phyloP scores from a whole-genome alignment of 768 basidiomycete species.

The Tricholoma terreum region DNA sequence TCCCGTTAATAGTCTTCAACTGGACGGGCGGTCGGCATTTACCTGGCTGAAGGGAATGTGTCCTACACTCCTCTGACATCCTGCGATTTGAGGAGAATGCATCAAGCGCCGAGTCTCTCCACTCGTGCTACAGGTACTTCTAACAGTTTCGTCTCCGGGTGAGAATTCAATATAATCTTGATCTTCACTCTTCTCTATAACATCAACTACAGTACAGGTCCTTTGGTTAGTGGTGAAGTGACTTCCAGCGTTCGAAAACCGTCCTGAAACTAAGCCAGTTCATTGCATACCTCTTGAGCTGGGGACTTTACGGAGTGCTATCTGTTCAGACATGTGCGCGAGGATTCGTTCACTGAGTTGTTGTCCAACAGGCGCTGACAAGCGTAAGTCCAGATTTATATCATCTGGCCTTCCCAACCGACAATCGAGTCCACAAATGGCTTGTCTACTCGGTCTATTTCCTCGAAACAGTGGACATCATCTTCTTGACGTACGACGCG shows the following conservation, averaged over 20 bases:
- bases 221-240: neutral
- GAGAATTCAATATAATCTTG: neutral
- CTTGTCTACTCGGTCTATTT: constrained; percentile 13
- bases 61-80: neutral
- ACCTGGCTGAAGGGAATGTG: neutral
- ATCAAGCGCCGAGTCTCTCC: neutral
- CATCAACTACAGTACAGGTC: neutral
- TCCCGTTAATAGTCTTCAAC: too few species aligned
- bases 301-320: constrained; percentile 16
- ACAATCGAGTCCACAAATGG: constrained; percentile 7
- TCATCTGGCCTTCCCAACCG: constrained; percentile 16
- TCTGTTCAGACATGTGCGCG: constrained; percentile 18
- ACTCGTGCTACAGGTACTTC: neutral
- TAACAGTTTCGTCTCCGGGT: neutral
- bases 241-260: neutral
- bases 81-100: neutral
- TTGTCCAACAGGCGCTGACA: neutral
- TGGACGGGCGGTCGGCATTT: neutral
- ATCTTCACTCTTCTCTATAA: neutral
- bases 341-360: neutral
- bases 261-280: constrained; percentile 7
- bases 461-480: constrained; percentile 12
- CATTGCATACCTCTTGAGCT: constrained; percentile 14
- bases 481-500: constrained; percentile 5
- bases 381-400: constrained; percentile 12